A percentile compares a stretch with the other conserved stretches of the same genome.
Evolutionary conservation across 495 filamentous ascomycete genomes (phyloP).

Genomic region (Hyaloscypha finlandica): DNA sequence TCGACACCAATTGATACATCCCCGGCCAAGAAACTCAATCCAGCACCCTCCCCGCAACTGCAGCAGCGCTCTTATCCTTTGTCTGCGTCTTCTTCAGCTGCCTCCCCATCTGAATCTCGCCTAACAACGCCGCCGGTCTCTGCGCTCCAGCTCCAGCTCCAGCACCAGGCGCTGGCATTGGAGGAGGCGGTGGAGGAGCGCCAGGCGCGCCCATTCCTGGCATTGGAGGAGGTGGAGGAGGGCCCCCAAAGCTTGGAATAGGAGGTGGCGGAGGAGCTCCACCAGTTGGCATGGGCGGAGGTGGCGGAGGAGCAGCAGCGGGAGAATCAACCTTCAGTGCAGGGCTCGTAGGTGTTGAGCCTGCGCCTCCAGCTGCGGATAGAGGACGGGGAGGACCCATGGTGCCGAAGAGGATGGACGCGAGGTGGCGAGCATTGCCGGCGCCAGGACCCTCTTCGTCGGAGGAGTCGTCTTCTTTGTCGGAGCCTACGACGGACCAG

Average conservation of each 20-base stretch:
- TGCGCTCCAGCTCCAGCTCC: conserved; percentile 43
- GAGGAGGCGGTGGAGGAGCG: conserved; percentile 43
- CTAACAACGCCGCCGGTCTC: conserved; percentile 65
- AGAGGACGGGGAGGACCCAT: conserved; percentile 94
- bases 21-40: conserved; percentile 9
- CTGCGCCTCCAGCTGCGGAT: conserved; percentile 72
- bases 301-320: conserved; percentile 43
- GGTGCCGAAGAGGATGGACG: conserved; percentile 91
- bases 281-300: conserved; percentile 55
- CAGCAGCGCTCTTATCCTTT: conserved; percentile 74
- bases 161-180: conserved; percentile 33
- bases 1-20: too few species aligned
- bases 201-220: conserved; percentile 32
- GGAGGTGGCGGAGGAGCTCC: conserved; percentile 47
- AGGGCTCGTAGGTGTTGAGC: conserved; percentile 45
- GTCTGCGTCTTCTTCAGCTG: conserved; percentile 80
- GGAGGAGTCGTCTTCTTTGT: conserved; percentile 68
- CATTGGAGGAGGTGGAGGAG: conserved; percentile 44
- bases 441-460: conserved; percentile 74
- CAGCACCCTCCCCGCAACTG: conserved; percentile 72
- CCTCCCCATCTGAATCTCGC: conserved; percentile 78
- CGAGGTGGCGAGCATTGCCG: conserved; percentile 84
- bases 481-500: conserved; percentile 83
- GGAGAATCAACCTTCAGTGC: conserved; percentile 35
- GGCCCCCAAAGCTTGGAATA: conserved; percentile 35